Evolutionary conservation across 177 flowering plant species (phyloP).

Genomic region (Telopea speciosissima): DNA sequence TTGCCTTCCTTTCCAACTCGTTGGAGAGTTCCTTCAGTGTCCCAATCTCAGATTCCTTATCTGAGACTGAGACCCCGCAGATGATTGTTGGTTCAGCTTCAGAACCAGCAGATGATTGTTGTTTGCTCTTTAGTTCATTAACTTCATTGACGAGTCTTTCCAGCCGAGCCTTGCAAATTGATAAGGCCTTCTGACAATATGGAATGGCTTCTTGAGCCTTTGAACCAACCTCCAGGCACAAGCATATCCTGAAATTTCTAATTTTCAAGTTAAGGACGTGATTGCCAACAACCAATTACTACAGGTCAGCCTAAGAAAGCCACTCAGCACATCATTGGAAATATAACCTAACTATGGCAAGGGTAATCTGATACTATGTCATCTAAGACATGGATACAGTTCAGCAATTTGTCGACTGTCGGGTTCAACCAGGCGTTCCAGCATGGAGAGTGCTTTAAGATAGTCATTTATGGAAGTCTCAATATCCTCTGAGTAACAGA

Average conservation of each 20-base stretch:
- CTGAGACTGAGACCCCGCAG: conserved; percentile 28
- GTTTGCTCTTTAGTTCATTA: conserved; percentile 41
- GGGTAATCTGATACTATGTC: neutral
- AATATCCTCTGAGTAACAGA: conserved; percentile 67
- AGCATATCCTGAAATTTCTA: conserved; percentile 87
- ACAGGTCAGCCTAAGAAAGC: neutral
- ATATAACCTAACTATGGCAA: neutral
- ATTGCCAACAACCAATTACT: neutral
- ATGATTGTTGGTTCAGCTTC: conserved; percentile 23
- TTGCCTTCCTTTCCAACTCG: conserved; percentile 90
- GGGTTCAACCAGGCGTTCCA: conserved; percentile 82
- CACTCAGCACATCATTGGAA: neutral
- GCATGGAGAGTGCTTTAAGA: conserved; percentile 62
- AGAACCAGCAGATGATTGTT: conserved; percentile 26
- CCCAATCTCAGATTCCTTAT: conserved; percentile 64
- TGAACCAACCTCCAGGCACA: conserved; percentile 77
- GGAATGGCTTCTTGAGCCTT: conserved; percentile 75
- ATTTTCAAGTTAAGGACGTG: conserved; percentile 36
- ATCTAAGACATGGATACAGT: conserved; percentile 65
- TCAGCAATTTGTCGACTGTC: conserved; percentile 83
- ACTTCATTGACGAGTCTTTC: conserved; percentile 44
- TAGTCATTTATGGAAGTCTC: conserved; percentile 91
- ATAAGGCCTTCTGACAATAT: conserved; percentile 79
- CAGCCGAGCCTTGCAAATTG: conserved; percentile 63
- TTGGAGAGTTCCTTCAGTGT: conserved; percentile 50